Evolutionary conservation across 2,329 filamentous ascomycete species (phyloP), one percentile per base, ranked within the genome.

Genomic region (Cytospora leucostoma): DNA sequence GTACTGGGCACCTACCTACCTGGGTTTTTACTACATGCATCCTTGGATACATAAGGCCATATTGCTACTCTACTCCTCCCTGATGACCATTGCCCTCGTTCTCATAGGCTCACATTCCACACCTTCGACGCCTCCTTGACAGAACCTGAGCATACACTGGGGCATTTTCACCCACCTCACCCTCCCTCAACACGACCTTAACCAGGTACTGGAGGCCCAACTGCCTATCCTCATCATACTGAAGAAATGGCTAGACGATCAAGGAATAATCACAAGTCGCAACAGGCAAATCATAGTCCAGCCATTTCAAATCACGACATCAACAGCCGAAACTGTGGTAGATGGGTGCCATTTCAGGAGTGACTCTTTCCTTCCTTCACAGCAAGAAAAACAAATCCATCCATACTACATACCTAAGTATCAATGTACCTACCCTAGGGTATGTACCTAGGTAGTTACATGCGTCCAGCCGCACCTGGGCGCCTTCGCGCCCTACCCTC

Each of bases 1-100:
- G 27, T 27, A 27, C 27, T 27, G 27, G 27, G 27, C 27, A 27
- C 27, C 27, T 27, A 27, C 27, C 27, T 27, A 27, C 27, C 27
- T 27, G 27, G 27, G 27, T 27, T 2, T 27, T 27, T 27, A 27
- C 27, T 27, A 27, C 27, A 27, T 27, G 27, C 27, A 27, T 27
- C 27, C 27, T 27, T 27, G 27, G 27, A 27, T 27, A 27, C 27
- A 27, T 27, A 27, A 27, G 4, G 27, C 27, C 27, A 27, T 27
- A 27, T 27, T 27, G 27, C 27, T 27, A 27, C 27, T 27, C 27
- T 27, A 27, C 27, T 27, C 27, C 27, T 27, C 49, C 34, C 12
- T 52, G 64, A 65, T 65, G 64, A 65, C 64, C 64, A 65, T 64
- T 65, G 51, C 37, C 64, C 63, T 56, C 38, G 55, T 47, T 40